These are phyloP conservation scores for Schizophyllum amplum DNA, from an alignment of 1,284 basidiomycete genomes.

Conservation along the genomic window DNA sequence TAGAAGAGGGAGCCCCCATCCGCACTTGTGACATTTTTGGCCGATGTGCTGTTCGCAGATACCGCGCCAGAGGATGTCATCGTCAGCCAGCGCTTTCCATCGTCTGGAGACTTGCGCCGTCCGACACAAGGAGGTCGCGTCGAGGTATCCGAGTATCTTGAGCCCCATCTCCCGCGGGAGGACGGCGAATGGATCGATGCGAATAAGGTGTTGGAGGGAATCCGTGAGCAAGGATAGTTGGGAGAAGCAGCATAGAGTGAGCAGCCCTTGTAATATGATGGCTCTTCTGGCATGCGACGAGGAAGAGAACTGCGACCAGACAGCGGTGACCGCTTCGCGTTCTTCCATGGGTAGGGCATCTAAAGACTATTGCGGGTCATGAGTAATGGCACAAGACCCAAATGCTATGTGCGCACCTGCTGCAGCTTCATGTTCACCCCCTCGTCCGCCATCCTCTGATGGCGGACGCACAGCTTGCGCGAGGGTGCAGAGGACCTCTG, in stretches of 20 bases:
- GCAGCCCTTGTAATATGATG: conserved; percentile 91
- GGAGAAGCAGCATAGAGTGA: conserved; percentile 99
- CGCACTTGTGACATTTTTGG: conserved; percentile 94
- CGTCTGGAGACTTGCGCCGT: conserved; percentile 88
- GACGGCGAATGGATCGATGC: conserved; percentile 90
- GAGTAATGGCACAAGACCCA: neutral
- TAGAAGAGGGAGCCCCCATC: conserved; percentile 93
- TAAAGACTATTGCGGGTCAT: conserved; percentile 63
- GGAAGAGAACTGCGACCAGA: conserved; percentile 97
- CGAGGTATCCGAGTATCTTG: conserved; percentile 87
- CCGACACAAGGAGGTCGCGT: conserved; percentile 91
- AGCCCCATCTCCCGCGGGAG: conserved; percentile 89
- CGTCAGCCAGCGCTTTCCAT: conserved; percentile 91
- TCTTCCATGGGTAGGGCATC: conserved; percentile 89
- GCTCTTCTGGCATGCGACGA: conserved; percentile 87
- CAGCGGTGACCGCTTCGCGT: conserved; percentile 82
- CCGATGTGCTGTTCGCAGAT: conserved; percentile 99
- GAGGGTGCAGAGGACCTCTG: conserved; percentile 10
- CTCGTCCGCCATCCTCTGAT: conserved; percentile 97
- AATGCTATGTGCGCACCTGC: conserved; percentile 53
- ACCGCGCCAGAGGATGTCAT: conserved; percentile 91
- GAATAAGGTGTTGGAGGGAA: conserved; percentile 85
- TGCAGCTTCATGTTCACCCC: conserved; percentile 91
- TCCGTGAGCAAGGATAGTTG: conserved; percentile 97
- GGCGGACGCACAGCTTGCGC: conserved; percentile 80